These are phyloP conservation scores for Penicillium fuscoglaucum DNA, from an alignment of 2,329 filamentous ascomycete genomes.

Conservation along the genomic window DNA sequence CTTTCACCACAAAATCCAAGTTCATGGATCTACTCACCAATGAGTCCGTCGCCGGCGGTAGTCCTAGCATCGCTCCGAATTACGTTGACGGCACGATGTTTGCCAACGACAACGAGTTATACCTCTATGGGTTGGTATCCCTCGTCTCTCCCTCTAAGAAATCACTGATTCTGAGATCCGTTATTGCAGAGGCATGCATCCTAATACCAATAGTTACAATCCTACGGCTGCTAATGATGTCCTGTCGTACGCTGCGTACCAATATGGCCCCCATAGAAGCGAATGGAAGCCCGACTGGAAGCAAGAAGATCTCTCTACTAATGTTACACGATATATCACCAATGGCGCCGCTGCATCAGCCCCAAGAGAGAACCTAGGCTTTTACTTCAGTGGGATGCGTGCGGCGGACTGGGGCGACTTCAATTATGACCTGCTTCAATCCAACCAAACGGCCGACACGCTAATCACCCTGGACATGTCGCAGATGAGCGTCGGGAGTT, in stretches of 20 bases:
- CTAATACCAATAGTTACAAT: constrained; percentile 36
- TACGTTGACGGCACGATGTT: constrained; percentile 66
- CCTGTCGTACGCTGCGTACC: constrained; percentile 51
- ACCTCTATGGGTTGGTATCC: constrained; percentile 57
- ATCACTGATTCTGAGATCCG: not conserved
- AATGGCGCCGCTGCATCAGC: constrained; percentile 64
- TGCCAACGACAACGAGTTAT: constrained; percentile 63
- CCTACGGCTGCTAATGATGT: constrained; percentile 48
- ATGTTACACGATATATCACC: constrained; percentile 62
- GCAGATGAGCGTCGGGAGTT: constrained; percentile 51
- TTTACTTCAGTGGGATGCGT: constrained; percentile 68
- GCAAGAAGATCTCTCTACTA: constrained; percentile 43
- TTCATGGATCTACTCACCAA: constrained; percentile 14
- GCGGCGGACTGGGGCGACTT: constrained; percentile 55
- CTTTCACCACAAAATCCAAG: constrained; percentile 18
- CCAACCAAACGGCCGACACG: constrained; percentile 50
- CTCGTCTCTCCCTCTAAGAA: not conserved
- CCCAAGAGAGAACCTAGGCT: constrained; percentile 69
- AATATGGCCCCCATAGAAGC: constrained; percentile 53
- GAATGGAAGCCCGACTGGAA: constrained; percentile 41
- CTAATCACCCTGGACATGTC: constrained; percentile 64
- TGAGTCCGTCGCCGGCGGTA: constrained; percentile 39
- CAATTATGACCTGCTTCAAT: constrained; percentile 36
- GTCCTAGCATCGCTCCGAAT: constrained; percentile 46
- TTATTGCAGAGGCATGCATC: constrained; percentile 48